phyloP scores from a whole-genome alignment of 148 eudicot species.

The Drosera capensis region DNA sequence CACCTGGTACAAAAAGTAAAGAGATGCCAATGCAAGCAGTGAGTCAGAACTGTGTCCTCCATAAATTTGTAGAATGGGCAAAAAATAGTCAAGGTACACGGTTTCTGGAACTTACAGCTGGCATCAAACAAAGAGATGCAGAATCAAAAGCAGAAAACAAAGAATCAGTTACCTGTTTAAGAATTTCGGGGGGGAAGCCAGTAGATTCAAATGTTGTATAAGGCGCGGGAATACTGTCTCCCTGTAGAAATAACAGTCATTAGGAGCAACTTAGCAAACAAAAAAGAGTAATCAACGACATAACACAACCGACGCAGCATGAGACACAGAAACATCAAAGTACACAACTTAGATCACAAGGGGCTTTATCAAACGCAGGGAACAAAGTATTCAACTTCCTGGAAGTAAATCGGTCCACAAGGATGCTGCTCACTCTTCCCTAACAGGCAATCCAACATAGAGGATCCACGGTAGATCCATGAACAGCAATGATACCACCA shows the following conservation, averaged over 20 bases:
- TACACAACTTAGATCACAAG: no score
- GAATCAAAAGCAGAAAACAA: conserved; percentile 7
- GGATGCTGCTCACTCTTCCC: no score
- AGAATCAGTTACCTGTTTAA: conserved; percentile 47
- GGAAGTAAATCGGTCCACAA: no score
- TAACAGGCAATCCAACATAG: no score
- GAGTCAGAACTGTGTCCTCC: conserved; percentile 42
- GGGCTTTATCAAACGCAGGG: no score
- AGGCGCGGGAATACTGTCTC: conserved; percentile 64
- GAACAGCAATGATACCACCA: no score
- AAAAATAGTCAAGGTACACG: conserved; percentile 11
- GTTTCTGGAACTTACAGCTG: conserved; percentile 18
- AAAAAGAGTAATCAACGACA: no score
- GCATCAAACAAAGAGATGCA: conserved; percentile 12
- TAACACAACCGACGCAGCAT: no score
- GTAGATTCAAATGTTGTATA: conserved; percentile 62
- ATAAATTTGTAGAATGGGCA: conserved; percentile 28
- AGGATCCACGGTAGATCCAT: no score
- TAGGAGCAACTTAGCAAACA: not conserved
- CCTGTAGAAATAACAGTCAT: conserved; percentile 21
- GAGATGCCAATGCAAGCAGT: conserved; percentile 38
- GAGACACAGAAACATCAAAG: no score
- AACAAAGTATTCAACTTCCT: no score
- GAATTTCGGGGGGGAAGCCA: conserved; percentile 73
- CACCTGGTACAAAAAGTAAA: conserved; percentile 88